Conservation (phyloP, 1,284 basidiomycete species). For the Phenoliferia sp. region DNA sequence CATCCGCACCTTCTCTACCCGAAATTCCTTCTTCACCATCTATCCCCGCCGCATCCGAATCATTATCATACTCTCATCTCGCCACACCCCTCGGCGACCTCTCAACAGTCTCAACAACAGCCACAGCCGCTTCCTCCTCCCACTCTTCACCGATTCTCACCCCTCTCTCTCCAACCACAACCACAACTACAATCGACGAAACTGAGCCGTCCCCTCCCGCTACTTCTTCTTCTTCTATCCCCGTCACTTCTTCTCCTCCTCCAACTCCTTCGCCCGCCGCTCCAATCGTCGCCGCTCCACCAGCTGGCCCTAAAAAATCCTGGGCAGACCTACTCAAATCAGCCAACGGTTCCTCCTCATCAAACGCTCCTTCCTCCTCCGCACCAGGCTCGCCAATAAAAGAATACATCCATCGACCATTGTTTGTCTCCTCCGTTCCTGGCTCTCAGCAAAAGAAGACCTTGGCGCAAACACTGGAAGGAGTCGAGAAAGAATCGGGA, state of each 20-base stretch:
- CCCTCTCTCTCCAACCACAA: not conserved
- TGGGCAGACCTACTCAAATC: slow-evolving; percentile 32
- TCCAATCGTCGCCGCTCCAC: not conserved
- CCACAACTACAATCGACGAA: not conserved
- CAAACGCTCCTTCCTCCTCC: slow-evolving; percentile 3
- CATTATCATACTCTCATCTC: not conserved
- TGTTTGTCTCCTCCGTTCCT: slow-evolving; percentile 7
- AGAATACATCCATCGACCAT: not conserved
- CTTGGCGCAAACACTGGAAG: slow-evolving; percentile 3
- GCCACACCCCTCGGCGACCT: not conserved
- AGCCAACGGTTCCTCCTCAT: slow-evolving; percentile 2
- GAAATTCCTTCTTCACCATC: not conserved
- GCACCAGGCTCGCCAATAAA: not conserved
- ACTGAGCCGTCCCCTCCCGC: no score
- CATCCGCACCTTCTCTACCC: not conserved
- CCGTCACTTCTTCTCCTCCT: not conserved
- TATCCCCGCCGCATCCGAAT: not conserved
- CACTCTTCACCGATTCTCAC: slow-evolving; percentile 5
- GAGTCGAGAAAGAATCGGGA: not conserved
- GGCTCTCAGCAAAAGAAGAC: slow-evolving; percentile 6
- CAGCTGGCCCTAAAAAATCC: slow-evolving; percentile 7
- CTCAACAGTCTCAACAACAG: slow-evolving; percentile 1
- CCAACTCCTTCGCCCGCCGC: not conserved
- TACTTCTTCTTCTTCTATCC: not conserved
- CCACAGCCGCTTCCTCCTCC: slow-evolving; percentile 1